Conservation (phyloP, 257 asterid genomes). For the Scutellaria minor region DNA sequence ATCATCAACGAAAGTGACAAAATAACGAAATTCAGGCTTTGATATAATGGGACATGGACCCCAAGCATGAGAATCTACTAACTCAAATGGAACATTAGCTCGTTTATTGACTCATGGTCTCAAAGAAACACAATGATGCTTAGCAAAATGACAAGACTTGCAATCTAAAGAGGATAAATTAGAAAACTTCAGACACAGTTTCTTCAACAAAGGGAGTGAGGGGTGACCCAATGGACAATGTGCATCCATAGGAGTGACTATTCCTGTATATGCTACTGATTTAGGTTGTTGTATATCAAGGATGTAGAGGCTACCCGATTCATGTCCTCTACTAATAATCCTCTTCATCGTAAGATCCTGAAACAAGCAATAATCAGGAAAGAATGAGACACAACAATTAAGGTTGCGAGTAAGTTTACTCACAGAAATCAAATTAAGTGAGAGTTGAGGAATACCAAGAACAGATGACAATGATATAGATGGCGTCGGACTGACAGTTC, state of each 20-base stretch:
- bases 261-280: background rate
- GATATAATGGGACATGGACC: conserved; percentile 19
- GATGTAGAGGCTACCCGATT: background rate
- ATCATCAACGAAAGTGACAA: conserved; percentile 25
- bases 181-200: background rate
- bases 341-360: background rate
- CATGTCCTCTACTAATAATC: conserved; percentile 2
- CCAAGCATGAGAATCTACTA: conserved; percentile 31
- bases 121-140: conserved; percentile 6
- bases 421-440: background rate
- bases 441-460: too few relatives aligned
- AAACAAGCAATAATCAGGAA: background rate
- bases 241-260: background rate
- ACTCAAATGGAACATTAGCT: conserved; percentile 15
- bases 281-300: background rate
- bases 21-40: background rate
- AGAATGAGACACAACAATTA: background rate
- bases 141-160: conserved; percentile 19
- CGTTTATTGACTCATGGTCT: conserved; percentile 23
- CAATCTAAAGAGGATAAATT: conserved; percentile 7
- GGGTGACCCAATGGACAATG: conserved; percentile 17
- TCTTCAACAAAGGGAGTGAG: background rate
- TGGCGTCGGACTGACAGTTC: background rate
- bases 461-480: background rate
- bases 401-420: background rate